A percentile compares a stretch with the other conserved stretches of the same genome.
Conservation (phyloP, 1,139 yeast species). For the Candida sanyaensis region DNA sequence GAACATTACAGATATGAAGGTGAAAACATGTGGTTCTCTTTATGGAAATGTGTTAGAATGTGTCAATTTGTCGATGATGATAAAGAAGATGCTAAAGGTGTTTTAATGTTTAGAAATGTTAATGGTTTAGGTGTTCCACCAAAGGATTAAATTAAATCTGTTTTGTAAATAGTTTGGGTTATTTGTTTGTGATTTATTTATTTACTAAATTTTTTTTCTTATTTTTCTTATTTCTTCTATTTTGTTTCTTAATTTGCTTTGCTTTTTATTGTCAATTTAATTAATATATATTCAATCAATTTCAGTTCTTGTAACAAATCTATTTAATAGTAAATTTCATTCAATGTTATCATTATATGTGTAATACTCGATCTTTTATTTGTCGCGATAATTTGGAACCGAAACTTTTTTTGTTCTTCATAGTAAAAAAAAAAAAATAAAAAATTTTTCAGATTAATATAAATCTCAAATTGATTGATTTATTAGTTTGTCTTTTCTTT, state of each 20-base stretch:
- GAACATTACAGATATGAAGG: conserved; percentile 67
- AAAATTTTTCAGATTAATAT: conserved; percentile 1
- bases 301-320: neutral
- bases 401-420: neutral
- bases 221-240: neutral
- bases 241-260: neutral
- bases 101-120: conserved; percentile 59
- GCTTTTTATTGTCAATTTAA: neutral
- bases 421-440: neutral
- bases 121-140: conserved; percentile 54
- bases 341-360: too few species aligned
- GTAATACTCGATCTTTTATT: neutral
- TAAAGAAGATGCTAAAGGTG: conserved; percentile 54
- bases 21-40: conserved; percentile 71
- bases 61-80: conserved; percentile 87
- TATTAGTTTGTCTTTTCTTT: too few species aligned
- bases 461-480: neutral
- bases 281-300: neutral
- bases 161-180: neutral
- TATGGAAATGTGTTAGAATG: conserved; percentile 70
- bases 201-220: too few species aligned
- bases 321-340: too few species aligned
- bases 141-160: conserved; percentile 19
- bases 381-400: neutral
- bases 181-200: conserved; percentile 7